Evolutionary conservation across 345 rosid genomes (phyloP).

Genomic region (Gossypium bickii): DNA sequence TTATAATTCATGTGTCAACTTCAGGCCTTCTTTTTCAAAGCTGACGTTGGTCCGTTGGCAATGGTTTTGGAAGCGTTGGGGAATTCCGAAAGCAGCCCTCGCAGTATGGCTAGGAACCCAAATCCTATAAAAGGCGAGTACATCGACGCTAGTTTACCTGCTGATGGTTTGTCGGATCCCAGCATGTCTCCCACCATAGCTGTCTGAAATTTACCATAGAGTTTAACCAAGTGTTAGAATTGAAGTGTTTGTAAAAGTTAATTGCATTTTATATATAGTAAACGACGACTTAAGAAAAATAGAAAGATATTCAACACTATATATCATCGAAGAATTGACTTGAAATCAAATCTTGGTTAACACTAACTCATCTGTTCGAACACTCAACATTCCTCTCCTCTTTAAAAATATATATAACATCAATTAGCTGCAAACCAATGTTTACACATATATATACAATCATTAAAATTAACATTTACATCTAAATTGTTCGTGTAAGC

Average conservation of each 20-base stretch:
- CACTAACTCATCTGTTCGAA: too few relatives aligned
- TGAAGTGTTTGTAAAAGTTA: neutral
- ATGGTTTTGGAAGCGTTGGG: conserved; percentile 17
- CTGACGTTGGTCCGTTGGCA: conserved; percentile 40
- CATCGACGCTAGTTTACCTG: conserved; percentile 47
- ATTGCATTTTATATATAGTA: too few relatives aligned
- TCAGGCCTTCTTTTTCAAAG: conserved; percentile 52
- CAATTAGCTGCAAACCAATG: neutral
- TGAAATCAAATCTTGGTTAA: too few relatives aligned
- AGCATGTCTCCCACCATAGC: conserved; percentile 58
- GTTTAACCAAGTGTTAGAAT: neutral
- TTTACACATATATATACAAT: too few relatives aligned
- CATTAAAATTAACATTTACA: neutral
- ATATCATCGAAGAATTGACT: too few relatives aligned
- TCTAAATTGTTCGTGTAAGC: neutral
- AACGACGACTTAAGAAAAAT: too few relatives aligned
- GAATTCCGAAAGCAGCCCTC: conserved; percentile 45
- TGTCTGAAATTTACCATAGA: conserved; percentile 28
- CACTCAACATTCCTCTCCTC: too few relatives aligned
- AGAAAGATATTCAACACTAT: too few relatives aligned
- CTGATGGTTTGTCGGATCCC: conserved; percentile 43
- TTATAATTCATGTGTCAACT: neutral
- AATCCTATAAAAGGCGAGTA: conserved; percentile 58
- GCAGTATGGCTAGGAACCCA: conserved; percentile 48
- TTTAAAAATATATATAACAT: too few relatives aligned